A percentile compares a stretch with the other conserved stretches of the same genome.
Conservation (phyloP, 2,329 filamentous ascomycete genomes). For the Endothia cerciana region DNA sequence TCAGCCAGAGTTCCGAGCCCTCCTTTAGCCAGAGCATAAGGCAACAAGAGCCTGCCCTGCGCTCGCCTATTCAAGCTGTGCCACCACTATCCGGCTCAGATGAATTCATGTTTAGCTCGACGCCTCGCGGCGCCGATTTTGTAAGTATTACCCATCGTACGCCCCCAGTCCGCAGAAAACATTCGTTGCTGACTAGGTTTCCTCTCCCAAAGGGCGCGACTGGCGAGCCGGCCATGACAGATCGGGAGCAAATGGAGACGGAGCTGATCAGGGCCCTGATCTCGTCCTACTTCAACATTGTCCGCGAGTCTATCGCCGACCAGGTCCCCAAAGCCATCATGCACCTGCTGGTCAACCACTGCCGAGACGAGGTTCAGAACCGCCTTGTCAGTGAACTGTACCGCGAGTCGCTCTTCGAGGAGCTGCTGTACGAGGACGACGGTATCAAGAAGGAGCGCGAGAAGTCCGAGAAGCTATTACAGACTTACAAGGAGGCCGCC, state of each 20-base stretch:
- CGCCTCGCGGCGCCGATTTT: constrained; percentile 56
- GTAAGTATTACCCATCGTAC: constrained; percentile 49
- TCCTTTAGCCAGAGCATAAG: constrained; percentile 84
- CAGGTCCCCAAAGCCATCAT: constrained; percentile 99
- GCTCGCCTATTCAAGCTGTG: constrained; percentile 49
- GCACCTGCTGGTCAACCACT: constrained; percentile 98
- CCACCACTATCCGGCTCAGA: constrained; percentile 46
- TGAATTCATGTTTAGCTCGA: constrained; percentile 41
- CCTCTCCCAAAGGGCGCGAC: constrained; percentile 52
- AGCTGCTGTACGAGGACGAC: constrained; percentile 96
- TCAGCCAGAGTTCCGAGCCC: constrained; percentile 78
- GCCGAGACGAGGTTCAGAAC: constrained; percentile 97
- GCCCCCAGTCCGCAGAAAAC: neutral
- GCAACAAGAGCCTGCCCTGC: constrained; percentile 63
- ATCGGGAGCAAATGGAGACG: constrained; percentile 95
- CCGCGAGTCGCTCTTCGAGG: constrained; percentile 86
- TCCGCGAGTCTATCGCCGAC: constrained; percentile 96
- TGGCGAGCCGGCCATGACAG: constrained; percentile 85
- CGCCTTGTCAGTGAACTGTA: constrained; percentile 94
- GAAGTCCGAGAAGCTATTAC: constrained; percentile 95
- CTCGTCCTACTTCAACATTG: constrained; percentile 98
- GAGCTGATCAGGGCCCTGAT: constrained; percentile 96
- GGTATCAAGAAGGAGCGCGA: constrained; percentile 96
- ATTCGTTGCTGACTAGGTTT: constrained; percentile 32
- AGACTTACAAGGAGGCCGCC: constrained; percentile 95